Conservation (phyloP, 2,329 filamentous ascomycete species). For the Akanthomyces dipterigenus region DNA sequence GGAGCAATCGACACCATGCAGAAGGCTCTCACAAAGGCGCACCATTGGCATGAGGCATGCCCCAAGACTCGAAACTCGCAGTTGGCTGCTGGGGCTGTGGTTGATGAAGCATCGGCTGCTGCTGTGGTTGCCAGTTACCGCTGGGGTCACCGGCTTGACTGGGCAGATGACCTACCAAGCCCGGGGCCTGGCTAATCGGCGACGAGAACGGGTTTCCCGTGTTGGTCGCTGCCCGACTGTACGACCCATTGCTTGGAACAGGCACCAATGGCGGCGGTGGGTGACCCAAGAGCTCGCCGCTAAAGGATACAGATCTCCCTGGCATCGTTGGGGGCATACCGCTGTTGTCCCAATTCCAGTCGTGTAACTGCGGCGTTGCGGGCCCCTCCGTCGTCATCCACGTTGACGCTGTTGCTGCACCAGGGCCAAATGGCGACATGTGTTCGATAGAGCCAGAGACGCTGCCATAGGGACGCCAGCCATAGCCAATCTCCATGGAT, state of each 20-base stretch:
- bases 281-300: not conserved
- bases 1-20: no score
- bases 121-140: not conserved
- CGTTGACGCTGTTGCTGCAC: not conserved
- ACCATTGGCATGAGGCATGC: not conserved
- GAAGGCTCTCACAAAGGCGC: not conserved
- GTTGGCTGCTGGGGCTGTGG: not conserved
- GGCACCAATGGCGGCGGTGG: not conserved
- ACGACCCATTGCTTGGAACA: not conserved
- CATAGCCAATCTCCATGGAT: conserved; percentile 3
- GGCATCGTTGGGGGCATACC: not conserved
- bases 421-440: not conserved
- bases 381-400: not conserved
- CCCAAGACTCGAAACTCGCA: not conserved
- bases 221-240: not conserved
- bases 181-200: not conserved
- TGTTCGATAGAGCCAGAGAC: not conserved
- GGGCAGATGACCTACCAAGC: not conserved
- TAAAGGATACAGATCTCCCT: not conserved
- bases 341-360: not conserved
- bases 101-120: not conserved
- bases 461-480: not conserved
- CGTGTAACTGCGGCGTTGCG: no score
- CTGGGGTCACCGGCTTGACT: not conserved
- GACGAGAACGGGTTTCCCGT: not conserved